Conservation (phyloP, 345 rosid species). For the Aethionema arabicum region DNA sequence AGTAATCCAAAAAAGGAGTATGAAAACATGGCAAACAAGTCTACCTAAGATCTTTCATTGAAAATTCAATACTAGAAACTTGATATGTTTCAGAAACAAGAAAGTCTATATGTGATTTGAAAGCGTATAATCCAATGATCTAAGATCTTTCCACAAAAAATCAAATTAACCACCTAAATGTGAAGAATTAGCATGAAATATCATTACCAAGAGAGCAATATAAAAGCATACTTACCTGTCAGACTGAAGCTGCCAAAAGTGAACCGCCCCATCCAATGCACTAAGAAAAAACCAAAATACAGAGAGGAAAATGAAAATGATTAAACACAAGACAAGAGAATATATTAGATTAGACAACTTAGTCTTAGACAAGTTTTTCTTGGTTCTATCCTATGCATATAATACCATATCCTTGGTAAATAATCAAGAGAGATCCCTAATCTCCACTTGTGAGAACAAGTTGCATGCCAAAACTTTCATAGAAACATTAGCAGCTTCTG, state of each 20-base stretch:
- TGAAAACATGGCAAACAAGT: conserved; percentile 2
- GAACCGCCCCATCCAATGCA: conserved; percentile 39
- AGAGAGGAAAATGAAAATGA: background rate
- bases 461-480: background rate
- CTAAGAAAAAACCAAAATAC: conserved; percentile 23
- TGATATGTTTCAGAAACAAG: conserved; percentile 2
- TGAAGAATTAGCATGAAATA: background rate
- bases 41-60: background rate
- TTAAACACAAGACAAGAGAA: conserved; percentile 14
- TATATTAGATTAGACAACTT: conserved; percentile 3
- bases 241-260: conserved; percentile 40
- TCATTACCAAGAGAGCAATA: conserved; percentile 14
- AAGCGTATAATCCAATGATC: background rate
- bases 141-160: background rate
- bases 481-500: background rate
- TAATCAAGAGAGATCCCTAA: background rate
- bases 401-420: conserved; percentile 12
- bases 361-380: background rate
- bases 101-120: background rate
- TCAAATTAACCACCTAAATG: conserved; percentile 1
- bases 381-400: conserved; percentile 12
- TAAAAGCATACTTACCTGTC: conserved; percentile 28
- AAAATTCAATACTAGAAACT: background rate
- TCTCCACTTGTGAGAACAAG: conserved; percentile 3
- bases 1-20: background rate